phyloP scores from a whole-genome alignment of 176 grass and related monocot species.

The Ananas comosus region DNA sequence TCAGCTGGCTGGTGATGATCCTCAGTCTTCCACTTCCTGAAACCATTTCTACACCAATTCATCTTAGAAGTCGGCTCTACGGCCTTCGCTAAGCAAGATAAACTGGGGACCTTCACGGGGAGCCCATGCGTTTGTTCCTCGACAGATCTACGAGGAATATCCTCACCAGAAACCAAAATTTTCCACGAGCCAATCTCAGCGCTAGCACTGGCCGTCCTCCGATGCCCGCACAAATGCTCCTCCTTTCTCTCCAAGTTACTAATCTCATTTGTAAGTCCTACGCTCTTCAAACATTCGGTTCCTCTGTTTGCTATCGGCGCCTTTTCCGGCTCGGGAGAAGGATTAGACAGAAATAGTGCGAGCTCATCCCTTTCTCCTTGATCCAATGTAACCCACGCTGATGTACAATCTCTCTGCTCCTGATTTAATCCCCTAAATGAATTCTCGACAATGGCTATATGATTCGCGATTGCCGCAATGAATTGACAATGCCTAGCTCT shows the following conservation, averaged over 20 bases:
- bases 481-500: slow-evolving; percentile 60
- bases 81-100: slow-evolving; percentile 10
- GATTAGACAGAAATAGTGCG: background rate
- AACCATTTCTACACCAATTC: slow-evolving; percentile 13
- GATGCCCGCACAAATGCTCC: slow-evolving; percentile 2
- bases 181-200: slow-evolving; percentile 19
- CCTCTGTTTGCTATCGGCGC: background rate
- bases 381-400: slow-evolving; percentile 13
- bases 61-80: slow-evolving; percentile 10
- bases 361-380: slow-evolving; percentile 18
- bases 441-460: slow-evolving; percentile 6
- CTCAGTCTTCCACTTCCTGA: slow-evolving; percentile 13
- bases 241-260: background rate
- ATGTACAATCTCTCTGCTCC: background rate
- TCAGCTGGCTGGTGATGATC: slow-evolving; percentile 9
- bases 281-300: background rate
- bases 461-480: slow-evolving; percentile 7
- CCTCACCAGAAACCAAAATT: slow-evolving; percentile 10
- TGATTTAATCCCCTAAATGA: background rate
- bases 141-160: slow-evolving; percentile 9
- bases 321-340: background rate
- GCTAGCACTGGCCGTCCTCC: slow-evolving; percentile 16
- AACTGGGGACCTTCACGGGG: background rate
- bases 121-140: background rate
- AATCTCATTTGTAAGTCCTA: background rate